These are phyloP conservation scores for Collybia mongolica DNA, from an alignment of 768 basidiomycete species.

Conservation along the genomic window DNA sequence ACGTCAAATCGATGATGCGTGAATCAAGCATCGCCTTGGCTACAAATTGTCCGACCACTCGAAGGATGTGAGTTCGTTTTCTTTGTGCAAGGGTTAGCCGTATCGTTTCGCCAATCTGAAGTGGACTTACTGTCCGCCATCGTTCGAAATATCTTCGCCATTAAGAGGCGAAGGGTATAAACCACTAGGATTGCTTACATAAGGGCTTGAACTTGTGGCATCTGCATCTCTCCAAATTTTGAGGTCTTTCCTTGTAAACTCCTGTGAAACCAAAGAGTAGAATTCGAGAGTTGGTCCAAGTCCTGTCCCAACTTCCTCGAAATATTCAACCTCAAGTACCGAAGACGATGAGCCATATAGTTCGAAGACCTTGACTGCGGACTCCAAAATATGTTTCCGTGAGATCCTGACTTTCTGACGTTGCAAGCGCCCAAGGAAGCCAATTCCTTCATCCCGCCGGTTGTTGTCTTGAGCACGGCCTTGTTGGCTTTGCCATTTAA, in stretches of 20 bases:
- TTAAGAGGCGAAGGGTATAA: constrained; percentile 87
- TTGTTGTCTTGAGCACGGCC: constrained; percentile 74
- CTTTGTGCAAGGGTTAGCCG: constrained; percentile 33
- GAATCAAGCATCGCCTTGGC: constrained; percentile 98
- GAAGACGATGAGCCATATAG: constrained; percentile 94
- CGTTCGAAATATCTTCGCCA: constrained; percentile 64
- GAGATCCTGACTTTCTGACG: constrained; percentile 97
- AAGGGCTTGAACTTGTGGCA: constrained; percentile 50
- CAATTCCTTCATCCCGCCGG: constrained; percentile 86
- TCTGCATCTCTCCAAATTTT: constrained; percentile 94
- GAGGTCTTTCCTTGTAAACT: constrained; percentile 86
- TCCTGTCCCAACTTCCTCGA: constrained; percentile 98
- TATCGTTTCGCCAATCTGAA: neutral
- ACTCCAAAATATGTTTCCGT: constrained; percentile 91
- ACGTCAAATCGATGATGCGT: constrained; percentile 92
- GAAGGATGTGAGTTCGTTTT: constrained; percentile 83
- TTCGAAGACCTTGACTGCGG: constrained; percentile 94
- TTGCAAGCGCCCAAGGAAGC: constrained; percentile 88
- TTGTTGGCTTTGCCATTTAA: constrained; percentile 94
- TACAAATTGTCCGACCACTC: constrained; percentile 92
- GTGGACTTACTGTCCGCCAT: constrained; percentile 69
- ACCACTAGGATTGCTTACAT: constrained; percentile 84
- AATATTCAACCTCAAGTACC: constrained; percentile 96
- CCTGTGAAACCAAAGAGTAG: constrained; percentile 94
- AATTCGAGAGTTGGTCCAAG: constrained; percentile 97